Base-by-base conservation (phyloP, 2,329 filamentous ascomycete genomes). In the Trichothecium roseum region DNA sequence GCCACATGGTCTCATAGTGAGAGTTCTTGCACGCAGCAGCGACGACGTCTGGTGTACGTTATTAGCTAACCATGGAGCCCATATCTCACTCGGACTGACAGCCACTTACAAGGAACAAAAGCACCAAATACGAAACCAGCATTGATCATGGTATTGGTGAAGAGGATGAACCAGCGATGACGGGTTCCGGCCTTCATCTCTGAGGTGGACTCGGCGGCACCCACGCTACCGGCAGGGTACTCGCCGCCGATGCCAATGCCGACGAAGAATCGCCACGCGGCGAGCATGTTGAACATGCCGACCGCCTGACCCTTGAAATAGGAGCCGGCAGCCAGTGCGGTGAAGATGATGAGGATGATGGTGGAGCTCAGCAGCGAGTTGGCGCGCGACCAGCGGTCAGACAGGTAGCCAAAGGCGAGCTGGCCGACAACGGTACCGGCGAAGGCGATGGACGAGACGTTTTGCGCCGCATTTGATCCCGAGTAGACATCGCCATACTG, bases 141-240 rank as follows among this genome's bases (percentile, higher is more conserved):
- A 52, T 93, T 84, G 40, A 94, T 93, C 66, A 87, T 83, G 17
- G 82, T 76, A 57, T 93, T 93, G 32, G 84, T 94, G 56, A 91
- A 93, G 44, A 94, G 68, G 47, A 89, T 84, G 52, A 88, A 95
- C 85, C 86, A 94, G 28, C 82, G 70, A 53, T 95, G 89, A n/a
- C 88, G 70, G 13, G 81, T 81, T 9, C 88, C 88, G 13, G 62
- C 57, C 55, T 86, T 85, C 40, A 95, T 66, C 53, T 93, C 85
- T 16, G 84, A 84, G 0, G 81, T 88, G 4, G 81, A 81, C 58
- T 95, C 88, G 3, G 87, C 84, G 36, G 78, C 83, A 2, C 81
- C 84, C 1, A 95, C 88, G 40, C 77, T 84, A 4, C 88, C 88
- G 29, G 84, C 83, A 1, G 84, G 84, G 48, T 87, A 88, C 56